Evolutionary conservation across 1,284 basidiomycete species (phyloP), one percentile per base, ranked within the genome.

Genomic region (Malassezia arunalokei): DNA sequence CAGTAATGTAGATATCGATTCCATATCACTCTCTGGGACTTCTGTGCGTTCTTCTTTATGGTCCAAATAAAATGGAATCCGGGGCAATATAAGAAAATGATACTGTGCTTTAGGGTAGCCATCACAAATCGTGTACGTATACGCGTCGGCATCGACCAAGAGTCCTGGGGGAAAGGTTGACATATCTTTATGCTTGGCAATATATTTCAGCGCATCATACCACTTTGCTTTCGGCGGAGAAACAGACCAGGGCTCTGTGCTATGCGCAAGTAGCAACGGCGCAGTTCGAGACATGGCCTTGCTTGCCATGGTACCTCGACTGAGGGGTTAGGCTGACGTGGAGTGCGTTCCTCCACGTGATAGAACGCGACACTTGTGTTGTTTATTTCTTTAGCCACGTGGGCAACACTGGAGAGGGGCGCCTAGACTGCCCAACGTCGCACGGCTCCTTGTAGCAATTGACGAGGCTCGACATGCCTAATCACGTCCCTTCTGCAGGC

Each of bases 41-140:
- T 20, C 24, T 24, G 6, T 42, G 12, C 20, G 12, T 44, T 42
- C 6, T 20, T 44, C 47, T 8, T 35, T 11, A 12, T 12, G 3
- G 5, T 29, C 30, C 6, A 41, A 15, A 27, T 17, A 35, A n/a
- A 43, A 44, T 3, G 46, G 51, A 17, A 53, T 28, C 11, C 51
- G 51, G 8, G 51, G 40, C 3, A 51, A 31, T 40, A 41, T 46
- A 8, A 30, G 47, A 37, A 32, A 44, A 29, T 45, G 20, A 15
- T 41, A 47, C 17, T 48, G 50, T 6, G 51, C 42, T 30, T 95
- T 95, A 6, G 86, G 86, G 70, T 79, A 94, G 15, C 78, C 80
- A 75, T 95, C 90, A 67, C 83, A 87, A 47, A 95, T 79, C 3
- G 84, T 85, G 38, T 90, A 64, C 0, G 82, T 81, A 46, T 76